Percentiles rank a stretch among this genome's conserved stretches.
Conservation (phyloP, 106 monocot species). For the Triglochin maritima region DNA sequence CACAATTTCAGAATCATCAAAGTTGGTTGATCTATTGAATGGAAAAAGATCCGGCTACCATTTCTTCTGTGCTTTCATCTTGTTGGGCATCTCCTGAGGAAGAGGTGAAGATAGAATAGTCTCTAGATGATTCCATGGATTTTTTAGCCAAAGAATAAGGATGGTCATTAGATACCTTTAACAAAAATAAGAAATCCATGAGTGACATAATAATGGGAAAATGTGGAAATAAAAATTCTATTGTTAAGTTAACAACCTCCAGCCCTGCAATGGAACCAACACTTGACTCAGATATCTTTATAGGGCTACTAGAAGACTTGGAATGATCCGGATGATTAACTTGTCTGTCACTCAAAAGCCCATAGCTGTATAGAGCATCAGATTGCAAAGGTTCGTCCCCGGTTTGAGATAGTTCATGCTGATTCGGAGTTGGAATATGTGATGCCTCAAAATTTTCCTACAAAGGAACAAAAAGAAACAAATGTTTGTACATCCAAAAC, state of each 20-base stretch:
- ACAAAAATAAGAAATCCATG: not conserved
- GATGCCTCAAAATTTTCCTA: conserved; percentile 26
- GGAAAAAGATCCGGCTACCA: no score
- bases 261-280: conserved; percentile 22
- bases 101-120: conserved; percentile 5
- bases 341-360: conserved; percentile 26
- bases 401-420: conserved; percentile 25
- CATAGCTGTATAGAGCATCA: conserved; percentile 28
- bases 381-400: conserved; percentile 27
- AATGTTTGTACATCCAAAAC: not conserved
- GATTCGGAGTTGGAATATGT: conserved; percentile 24
- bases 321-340: conserved; percentile 27
- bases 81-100: no score
- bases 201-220: not conserved
- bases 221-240: not conserved
- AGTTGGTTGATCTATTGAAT: no score
- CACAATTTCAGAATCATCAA: not conserved
- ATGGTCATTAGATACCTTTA: conserved; percentile 35
- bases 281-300: conserved; percentile 16
- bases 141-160: conserved; percentile 18
- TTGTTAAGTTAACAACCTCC: conserved; percentile 18
- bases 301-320: conserved; percentile 15
- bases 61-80: no score
- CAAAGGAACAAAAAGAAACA: conserved; percentile 1
- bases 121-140: conserved; percentile 13